Percentiles rank a stretch among this genome's conserved stretches.
Evolutionary conservation across 176 grass and related monocot species (phyloP).

Genomic region (Musa troglodytarum): DNA sequence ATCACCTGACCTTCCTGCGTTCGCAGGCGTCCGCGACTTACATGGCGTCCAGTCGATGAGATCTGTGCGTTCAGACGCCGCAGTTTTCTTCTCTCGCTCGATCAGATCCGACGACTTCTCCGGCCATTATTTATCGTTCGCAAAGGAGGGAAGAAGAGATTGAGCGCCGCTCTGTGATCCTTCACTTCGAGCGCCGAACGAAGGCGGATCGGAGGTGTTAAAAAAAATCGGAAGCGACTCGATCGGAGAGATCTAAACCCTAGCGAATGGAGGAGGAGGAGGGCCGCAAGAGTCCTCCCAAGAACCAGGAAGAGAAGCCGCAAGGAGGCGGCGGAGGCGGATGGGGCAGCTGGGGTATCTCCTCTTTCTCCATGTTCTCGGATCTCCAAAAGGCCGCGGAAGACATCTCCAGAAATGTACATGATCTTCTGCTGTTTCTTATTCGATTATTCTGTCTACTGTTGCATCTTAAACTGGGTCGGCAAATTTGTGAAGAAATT

Average conservation of each 20-base stretch:
- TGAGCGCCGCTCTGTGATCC: too few relatives aligned
- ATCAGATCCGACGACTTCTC: too few relatives aligned
- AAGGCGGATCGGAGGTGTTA: not conserved
- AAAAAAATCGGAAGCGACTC: not conserved
- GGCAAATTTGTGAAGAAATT: not conserved
- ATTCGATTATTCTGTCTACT: not conserved
- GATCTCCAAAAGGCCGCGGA: constrained; percentile 48
- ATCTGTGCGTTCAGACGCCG: too few relatives aligned
- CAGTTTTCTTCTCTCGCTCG: too few relatives aligned
- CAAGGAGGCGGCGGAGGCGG: constrained; percentile 15
- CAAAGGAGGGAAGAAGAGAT: too few relatives aligned
- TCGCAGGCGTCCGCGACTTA: too few relatives aligned
- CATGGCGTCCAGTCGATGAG: too few relatives aligned
- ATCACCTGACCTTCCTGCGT: too few relatives aligned
- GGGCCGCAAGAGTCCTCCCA: not conserved
- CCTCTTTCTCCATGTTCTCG: constrained; percentile 69
- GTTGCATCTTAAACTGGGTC: not conserved
- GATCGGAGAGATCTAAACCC: too few relatives aligned
- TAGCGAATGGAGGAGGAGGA: constrained; percentile 13
- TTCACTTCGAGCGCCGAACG: not conserved
- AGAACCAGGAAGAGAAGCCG: constrained; percentile 3
- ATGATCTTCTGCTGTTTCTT: not conserved
- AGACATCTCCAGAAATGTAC: constrained; percentile 79
- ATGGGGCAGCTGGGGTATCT: constrained; percentile 49
- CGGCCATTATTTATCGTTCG: too few relatives aligned